Evolutionary conservation across 495 filamentous ascomycete species (phyloP).

Genomic region (Clavariopsis aquatica): DNA sequence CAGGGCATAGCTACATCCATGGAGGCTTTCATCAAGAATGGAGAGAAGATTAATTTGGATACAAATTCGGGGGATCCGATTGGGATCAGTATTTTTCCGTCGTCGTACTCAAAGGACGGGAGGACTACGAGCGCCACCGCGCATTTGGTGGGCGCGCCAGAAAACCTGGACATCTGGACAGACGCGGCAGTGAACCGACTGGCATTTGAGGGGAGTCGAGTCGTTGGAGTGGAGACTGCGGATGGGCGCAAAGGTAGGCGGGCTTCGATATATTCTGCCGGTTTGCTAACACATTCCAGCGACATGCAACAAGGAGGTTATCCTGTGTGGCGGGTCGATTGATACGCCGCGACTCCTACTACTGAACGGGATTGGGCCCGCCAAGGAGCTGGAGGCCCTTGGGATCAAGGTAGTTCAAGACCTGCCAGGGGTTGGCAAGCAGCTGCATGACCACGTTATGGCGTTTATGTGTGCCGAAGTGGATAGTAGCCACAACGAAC

Average conservation of each 20-base stretch:
- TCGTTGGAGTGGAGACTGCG: slow-evolving; percentile 26
- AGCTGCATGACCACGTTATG: slow-evolving; percentile 68
- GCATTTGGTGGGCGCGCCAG: slow-evolving; percentile 26
- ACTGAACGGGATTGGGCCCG: slow-evolving; percentile 72
- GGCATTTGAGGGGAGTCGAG: slow-evolving; percentile 20
- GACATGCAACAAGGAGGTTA: slow-evolving; percentile 38
- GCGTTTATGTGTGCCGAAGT: slow-evolving; percentile 30
- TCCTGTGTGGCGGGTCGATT: slow-evolving; percentile 73
- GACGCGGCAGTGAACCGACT: slow-evolving; percentile 20
- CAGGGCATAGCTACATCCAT: slow-evolving; percentile 9
- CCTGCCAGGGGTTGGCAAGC: slow-evolving; percentile 75
- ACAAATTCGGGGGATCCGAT: slow-evolving; percentile 33
- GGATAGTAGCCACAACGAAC: slow-evolving; percentile 23
- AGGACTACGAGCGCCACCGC: slow-evolving; percentile 36
- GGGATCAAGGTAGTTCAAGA: slow-evolving; percentile 68
- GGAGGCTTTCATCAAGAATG: slow-evolving; percentile 24
- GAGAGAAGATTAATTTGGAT: slow-evolving; percentile 31
- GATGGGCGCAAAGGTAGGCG: slow-evolving; percentile 31
- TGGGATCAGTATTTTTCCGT: slow-evolving; percentile 26
- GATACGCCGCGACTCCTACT: slow-evolving; percentile 73
- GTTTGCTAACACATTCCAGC: slow-evolving; percentile 18
- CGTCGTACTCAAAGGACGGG: slow-evolving; percentile 16
- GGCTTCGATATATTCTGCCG: no score
- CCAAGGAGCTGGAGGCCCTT: slow-evolving; percentile 61
- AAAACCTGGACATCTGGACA: slow-evolving; percentile 33